Evolutionary conservation across 331 rosid genomes (phyloP), one percentile per base, ranked within the genome.

Genomic region (Quercus lobata): DNA sequence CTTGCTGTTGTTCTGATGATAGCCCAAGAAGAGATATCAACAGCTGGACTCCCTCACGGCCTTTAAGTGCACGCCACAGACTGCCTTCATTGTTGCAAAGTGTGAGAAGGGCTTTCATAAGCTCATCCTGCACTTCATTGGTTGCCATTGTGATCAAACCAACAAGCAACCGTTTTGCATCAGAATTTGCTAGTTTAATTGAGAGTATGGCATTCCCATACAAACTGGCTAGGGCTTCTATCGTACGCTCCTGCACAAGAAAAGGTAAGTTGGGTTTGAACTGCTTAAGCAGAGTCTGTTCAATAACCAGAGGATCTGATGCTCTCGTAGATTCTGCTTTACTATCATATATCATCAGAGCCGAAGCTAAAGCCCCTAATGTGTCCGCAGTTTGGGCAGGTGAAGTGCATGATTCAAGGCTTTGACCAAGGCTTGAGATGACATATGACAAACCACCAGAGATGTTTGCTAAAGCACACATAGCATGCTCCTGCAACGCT

Each of bases 1-100:
- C 98, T 86, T 96, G 98, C 80, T 96, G 98, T 83, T 96, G 99
- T 84, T 96, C 98, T 80, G 98, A 96, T 69, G 99, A 96, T 81
- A 93, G 98, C 81, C 99, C 99, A 16, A 96, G 88, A 66, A 96
- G 97, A 79, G 98, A 96, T 78, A 96, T 96, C 87, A 96, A 85
- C 56, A 96, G 87, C 75, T 93, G 98, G 81, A 96, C 92, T 84
- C 99, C 99, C 80, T 91, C 99, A 29, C 98, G 98, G 49, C 99
- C 99, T 78, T 90, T 93, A 78, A 96, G 93, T 18, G 98, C 94
- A 72, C 75, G 91, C 99, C 99, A 96, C 7, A 96, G 89, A 83
- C 98, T 91, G 66, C 88, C 90, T 80, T 89, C 98, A 75, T 85
- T 87, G 66, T 90, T 91, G 87, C 97, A 93, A 75, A 93, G 90